phyloP scores from a whole-genome alignment of 306 rosid species.

The Styphnolobium japonicum region DNA sequence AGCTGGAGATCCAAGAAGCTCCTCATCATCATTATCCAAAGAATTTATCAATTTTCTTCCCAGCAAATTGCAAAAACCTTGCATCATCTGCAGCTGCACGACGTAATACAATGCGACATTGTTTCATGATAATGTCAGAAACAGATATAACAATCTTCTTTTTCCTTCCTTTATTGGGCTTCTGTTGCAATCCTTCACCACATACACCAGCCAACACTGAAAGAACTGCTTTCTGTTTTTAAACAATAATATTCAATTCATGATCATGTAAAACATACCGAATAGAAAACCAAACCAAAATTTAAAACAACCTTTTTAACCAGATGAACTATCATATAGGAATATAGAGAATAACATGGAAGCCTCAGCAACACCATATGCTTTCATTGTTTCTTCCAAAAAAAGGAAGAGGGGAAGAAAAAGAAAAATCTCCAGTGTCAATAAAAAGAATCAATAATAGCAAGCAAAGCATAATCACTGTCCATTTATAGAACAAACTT shows the following conservation, averaged over 20 bases:
- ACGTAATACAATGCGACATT: conserved; percentile 88
- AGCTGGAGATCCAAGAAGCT: conserved; percentile 92
- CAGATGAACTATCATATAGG: conserved; percentile 11
- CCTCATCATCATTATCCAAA: conserved; percentile 97
- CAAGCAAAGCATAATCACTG: not conserved
- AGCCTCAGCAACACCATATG: no score
- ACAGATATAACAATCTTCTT: conserved; percentile 55
- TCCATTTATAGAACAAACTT: not conserved
- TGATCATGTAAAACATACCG: conserved; percentile 13
- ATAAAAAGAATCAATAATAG: not conserved
- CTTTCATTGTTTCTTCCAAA: no score
- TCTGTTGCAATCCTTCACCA: conserved; percentile 50
- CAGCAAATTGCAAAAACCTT: conserved; percentile 89
- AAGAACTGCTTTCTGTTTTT: conserved; percentile 94
- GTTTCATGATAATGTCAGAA: conserved; percentile 82
- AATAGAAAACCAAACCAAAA: conserved; percentile 1
- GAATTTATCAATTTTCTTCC: conserved; percentile 82
- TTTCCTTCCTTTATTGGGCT: conserved; percentile 59
- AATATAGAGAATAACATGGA: no score
- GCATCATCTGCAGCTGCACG: conserved; percentile 87
- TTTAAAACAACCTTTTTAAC: not conserved
- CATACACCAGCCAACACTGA: conserved; percentile 64
- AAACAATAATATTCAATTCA: conserved; percentile 41
- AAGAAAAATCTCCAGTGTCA: no score
- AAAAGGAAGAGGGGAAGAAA: no score